phyloP scores from a whole-genome alignment of 2,329 filamentous ascomycete genomes.

The Pseudogymnoascus sp. region DNA sequence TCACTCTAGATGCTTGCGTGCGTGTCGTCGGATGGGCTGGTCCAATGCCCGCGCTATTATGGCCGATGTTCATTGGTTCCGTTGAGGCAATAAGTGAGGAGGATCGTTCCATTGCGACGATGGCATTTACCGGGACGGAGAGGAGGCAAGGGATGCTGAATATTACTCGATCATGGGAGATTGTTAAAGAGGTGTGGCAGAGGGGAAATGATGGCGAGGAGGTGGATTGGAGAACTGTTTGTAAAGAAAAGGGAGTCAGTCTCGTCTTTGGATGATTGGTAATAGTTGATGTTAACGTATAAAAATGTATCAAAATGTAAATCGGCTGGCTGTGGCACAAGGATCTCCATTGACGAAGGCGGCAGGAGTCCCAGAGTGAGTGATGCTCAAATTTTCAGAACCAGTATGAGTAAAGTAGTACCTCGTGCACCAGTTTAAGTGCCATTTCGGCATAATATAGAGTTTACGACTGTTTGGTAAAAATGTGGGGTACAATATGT shows the following conservation, averaged over 20 bases:
- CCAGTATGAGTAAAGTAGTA: too few species aligned
- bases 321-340: too few species aligned
- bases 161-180: constrained; percentile 51
- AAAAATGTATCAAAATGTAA: too few species aligned
- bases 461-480: too few species aligned
- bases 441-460: too few species aligned
- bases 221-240: constrained; percentile 31
- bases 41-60: constrained; percentile 56
- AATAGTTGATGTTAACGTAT: background rate
- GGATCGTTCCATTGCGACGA: constrained; percentile 44
- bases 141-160: constrained; percentile 57
- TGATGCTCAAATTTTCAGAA: too few species aligned
- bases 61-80: constrained; percentile 56
- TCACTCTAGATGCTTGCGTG: constrained; percentile 45
- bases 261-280: constrained; percentile 49
- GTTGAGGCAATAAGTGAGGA: constrained; percentile 46
- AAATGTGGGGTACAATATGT: too few species aligned
- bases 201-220: constrained; percentile 35
- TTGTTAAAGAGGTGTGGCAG: constrained; percentile 54
- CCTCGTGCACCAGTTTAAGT: too few species aligned
- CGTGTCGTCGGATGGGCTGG: constrained; percentile 47
- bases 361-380: too few species aligned
- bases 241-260: constrained; percentile 48
- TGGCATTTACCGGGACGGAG: constrained; percentile 45
- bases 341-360: too few species aligned